Percentiles rank a stretch among this genome's conserved stretches.
These are phyloP conservation scores for Xylaria arbuscula DNA, from an alignment of 2,329 filamentous ascomycete genomes.

Conservation along the genomic window DNA sequence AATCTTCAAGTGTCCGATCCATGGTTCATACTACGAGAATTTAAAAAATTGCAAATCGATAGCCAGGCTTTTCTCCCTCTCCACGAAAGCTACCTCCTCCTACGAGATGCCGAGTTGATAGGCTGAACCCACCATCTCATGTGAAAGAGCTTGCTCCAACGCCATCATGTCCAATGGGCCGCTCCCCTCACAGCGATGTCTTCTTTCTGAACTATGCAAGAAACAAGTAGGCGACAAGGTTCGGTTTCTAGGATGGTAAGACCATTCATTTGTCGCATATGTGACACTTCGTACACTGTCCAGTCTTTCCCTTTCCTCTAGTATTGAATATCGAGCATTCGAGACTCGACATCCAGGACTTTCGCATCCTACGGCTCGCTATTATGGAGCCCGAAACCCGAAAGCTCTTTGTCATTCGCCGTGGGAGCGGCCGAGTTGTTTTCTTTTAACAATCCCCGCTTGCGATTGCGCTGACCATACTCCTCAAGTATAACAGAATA, in stretches of 20 bases:
- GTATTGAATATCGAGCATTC: background rate
- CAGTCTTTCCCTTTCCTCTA: background rate
- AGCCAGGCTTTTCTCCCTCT: background rate
- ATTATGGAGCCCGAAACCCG: constrained; percentile 14
- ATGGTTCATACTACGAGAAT: background rate
- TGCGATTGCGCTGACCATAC: constrained; percentile 28
- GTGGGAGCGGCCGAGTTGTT: constrained; percentile 9
- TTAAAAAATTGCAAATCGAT: background rate
- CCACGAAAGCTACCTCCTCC: background rate
- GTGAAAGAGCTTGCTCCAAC: constrained; percentile 16
- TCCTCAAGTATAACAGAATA: constrained; percentile 63
- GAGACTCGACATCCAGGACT: background rate
- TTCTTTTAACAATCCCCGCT: constrained; percentile 1
- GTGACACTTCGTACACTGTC: background rate
- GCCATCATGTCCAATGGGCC: constrained; percentile 67
- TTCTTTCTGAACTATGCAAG: constrained; percentile 69
- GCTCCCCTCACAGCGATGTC: constrained; percentile 71
- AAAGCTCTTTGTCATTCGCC: constrained; percentile 12
- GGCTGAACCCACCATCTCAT: constrained; percentile 12
- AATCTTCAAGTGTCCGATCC: background rate
- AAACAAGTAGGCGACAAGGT: constrained; percentile 77
- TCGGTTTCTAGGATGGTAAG: constrained; percentile 91
- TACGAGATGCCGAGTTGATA: constrained; percentile 10
- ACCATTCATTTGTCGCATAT: constrained; percentile 31
- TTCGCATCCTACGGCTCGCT: constrained; percentile 6